These are phyloP conservation scores for Coemansia guatemalensis DNA, from an alignment of 192 early-diverging fungal genomes.

Conservation along the genomic window DNA sequence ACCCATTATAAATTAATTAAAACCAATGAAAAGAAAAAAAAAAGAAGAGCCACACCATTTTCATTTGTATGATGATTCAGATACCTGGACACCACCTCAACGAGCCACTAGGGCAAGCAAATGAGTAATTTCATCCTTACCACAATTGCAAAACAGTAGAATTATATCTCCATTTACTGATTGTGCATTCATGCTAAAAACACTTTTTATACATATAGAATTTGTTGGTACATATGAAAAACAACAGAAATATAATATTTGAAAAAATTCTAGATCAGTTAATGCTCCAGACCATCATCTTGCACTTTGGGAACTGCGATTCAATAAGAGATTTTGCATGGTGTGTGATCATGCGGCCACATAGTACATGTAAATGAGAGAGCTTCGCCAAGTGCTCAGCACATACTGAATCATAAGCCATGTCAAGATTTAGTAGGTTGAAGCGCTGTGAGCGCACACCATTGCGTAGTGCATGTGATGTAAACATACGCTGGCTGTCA, in stretches of 20 bases:
- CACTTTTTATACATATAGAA: no score
- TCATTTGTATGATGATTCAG: no score
- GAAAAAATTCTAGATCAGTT: conserved; percentile 12
- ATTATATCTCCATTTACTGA: no score
- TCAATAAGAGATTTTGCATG: conserved; percentile 52
- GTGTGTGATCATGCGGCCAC: conserved; percentile 48
- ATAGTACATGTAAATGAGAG: conserved; percentile 39
- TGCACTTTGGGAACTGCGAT: conserved; percentile 52
- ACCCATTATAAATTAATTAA: no score
- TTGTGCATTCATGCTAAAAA: no score
- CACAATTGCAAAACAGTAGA: no score
- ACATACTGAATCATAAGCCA: conserved; percentile 53
- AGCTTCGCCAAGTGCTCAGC: conserved; percentile 47
- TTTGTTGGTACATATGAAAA: not conserved
- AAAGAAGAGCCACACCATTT: no score
- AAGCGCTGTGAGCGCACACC: conserved; percentile 48
- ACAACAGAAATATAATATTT: not conserved
- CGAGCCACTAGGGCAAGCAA: no score
- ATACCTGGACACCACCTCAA: no score
- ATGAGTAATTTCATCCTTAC: no score
- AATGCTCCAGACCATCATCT: conserved; percentile 54
- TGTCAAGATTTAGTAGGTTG: conserved; percentile 52
- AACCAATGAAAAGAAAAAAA: no score
- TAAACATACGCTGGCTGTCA: conserved; percentile 32
- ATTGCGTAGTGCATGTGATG: conserved; percentile 41